A percentile compares a stretch with the other conserved stretches of the same genome.
These are phyloP conservation scores for Colletotrichum lupini DNA, from an alignment of 2,329 filamentous ascomycete genomes.

Conservation along the genomic window DNA sequence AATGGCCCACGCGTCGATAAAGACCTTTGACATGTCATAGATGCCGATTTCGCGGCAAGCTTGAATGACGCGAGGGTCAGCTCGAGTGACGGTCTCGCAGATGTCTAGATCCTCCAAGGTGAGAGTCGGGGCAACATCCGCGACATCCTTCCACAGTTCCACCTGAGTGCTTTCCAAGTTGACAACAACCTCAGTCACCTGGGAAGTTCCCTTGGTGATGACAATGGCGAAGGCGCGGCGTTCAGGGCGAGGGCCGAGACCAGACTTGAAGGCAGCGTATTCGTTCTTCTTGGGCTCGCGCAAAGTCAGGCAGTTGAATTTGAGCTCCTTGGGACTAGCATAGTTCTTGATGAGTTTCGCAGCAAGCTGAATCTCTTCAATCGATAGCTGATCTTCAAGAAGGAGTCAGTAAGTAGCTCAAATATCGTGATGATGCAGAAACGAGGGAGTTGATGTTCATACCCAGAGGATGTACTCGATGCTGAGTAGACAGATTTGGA, in stretches of 20 bases:
- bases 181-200: neutral
- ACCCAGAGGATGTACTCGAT: conserved; percentile 51
- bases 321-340: conserved; percentile 45
- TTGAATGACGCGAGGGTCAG: conserved; percentile 79
- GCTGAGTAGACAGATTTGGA: conserved; percentile 46
- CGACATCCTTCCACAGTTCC: conserved; percentile 55
- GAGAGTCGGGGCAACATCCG: conserved; percentile 62
- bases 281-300: conserved; percentile 72
- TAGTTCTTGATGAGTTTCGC: conserved; percentile 59
- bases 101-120: conserved; percentile 85
- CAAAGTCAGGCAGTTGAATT: conserved; percentile 73
- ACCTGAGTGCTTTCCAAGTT: neutral
- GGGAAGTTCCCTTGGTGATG: neutral
- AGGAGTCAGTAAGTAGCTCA: neutral
- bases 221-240: conserved; percentile 44
- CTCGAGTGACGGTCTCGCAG: conserved; percentile 75
- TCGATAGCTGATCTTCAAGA: conserved; percentile 61
- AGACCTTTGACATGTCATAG: conserved; percentile 85
- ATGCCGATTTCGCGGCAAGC: conserved; percentile 82
- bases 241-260: conserved; percentile 56
- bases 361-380: conserved; percentile 64
- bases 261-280: conserved; percentile 70
- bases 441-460: neutral
- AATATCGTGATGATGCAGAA: neutral
- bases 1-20: conserved; percentile 88